Evolutionary conservation across 176 grass and related monocot species (phyloP), one percentile per base, ranked within the genome.

Genomic region (Cocos nucifera): DNA sequence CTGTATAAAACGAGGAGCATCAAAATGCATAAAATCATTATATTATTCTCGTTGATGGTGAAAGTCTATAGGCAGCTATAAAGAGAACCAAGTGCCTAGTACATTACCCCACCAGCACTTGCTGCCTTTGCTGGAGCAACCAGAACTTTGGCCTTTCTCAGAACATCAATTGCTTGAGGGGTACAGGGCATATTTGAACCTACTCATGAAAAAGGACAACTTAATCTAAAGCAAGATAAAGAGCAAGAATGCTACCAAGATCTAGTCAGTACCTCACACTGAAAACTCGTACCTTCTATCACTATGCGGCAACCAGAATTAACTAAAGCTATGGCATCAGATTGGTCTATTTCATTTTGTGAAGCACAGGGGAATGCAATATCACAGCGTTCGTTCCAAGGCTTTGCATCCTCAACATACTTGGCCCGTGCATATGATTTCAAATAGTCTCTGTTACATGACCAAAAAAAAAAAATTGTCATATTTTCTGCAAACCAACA

Each of bases 171-270:
- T 61, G 94, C 88, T 81, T 93, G 84, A 73, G 54, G 62, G 54
- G 88, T 92, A 58, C 87, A 93, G 0, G 94, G 70, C 94, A 98
- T 98, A 77, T 89, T 98, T 79, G 87, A 84, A 86, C 94, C 94
- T 98, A 51, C 67, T 75, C 44, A 59, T 76, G 65, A 10, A 71
- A 70, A 49, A 70, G 70, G 15, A 53, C 22, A 23, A 44, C 61
- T 56, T 56, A 68, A 81, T 73, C 8, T 9, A 44, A 19, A 71
- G 17, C 30, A 75, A 59, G 59, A 29, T 15, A 65, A 50, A 85
- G 20, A 27, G 19, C 58, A 39, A 4, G 7, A 69, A 39, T 63
- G 6, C 15, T 53, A 30, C 44, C 12, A 73, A 51, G 54, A 59
- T 62, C 28, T 29, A 29, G 28, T 67, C 26, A 89, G 58, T 30